phyloP scores from a whole-genome alignment of 2,329 filamentous ascomycete genomes.

The Drechslera avenae region DNA sequence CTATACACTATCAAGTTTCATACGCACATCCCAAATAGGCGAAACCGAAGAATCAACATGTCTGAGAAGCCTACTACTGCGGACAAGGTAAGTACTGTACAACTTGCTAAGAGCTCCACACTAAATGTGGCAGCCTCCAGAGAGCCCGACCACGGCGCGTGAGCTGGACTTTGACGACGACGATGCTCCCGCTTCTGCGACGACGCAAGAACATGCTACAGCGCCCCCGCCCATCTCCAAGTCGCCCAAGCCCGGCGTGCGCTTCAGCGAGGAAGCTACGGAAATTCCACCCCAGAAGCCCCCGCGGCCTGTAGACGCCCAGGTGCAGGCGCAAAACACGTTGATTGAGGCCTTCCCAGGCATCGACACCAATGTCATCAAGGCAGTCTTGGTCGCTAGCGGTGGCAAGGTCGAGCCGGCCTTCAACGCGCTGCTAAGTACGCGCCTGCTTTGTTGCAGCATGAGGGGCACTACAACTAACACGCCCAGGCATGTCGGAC shows the following conservation, averaged over 20 bases:
- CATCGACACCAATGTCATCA: slow-evolving; percentile 80
- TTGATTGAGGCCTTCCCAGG: slow-evolving; percentile 91
- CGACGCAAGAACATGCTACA: slow-evolving; percentile 28
- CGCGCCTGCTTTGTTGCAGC: slow-evolving; percentile 27
- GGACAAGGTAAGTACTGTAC: slow-evolving; percentile 15
- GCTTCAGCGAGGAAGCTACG: slow-evolving; percentile 53
- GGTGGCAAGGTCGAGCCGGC: slow-evolving; percentile 87
- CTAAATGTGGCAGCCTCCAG: slow-evolving; percentile 23
- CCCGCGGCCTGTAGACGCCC: slow-evolving; percentile 78
- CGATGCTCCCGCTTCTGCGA: slow-evolving; percentile 50
- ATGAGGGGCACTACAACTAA: slow-evolving; percentile 18
- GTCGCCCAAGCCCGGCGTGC: slow-evolving; percentile 52
- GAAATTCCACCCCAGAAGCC: slow-evolving; percentile 74
- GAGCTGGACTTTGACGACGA: slow-evolving; percentile 64
- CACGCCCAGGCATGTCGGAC: slow-evolving; percentile 57
- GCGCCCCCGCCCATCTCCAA: slow-evolving; percentile 48
- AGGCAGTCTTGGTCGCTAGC: slow-evolving; percentile 85
- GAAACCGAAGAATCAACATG: slow-evolving; percentile 11
- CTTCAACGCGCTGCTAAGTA: slow-evolving; percentile 91
- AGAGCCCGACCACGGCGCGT: slow-evolving; percentile 58
- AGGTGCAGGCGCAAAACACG: slow-evolving; percentile 84
- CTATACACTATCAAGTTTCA: neutral
- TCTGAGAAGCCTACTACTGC: slow-evolving; percentile 23
- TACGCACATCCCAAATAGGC: neutral
- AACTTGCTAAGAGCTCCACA: neutral